Evolutionary conservation across 345 rosid species (phyloP).

Genomic region (Melaleuca alternifolia): DNA sequence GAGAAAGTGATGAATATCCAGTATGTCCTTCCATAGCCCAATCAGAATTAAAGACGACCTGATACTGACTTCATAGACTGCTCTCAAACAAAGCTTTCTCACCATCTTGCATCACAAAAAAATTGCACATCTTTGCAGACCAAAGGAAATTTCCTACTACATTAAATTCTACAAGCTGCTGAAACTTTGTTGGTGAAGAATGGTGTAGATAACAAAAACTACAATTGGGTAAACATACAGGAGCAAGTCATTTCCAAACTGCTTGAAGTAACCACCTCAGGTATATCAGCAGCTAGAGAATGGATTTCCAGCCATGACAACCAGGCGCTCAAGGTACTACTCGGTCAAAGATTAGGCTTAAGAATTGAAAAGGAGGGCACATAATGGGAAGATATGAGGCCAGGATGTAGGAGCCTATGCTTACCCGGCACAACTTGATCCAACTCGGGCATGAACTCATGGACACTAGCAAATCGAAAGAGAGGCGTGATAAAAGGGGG

Average conservation of each 20-base stretch:
- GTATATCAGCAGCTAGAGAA: constrained; percentile 41
- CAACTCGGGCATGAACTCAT: background rate
- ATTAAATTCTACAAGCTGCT: constrained; percentile 1
- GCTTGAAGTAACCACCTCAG: constrained; percentile 63
- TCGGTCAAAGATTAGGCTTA: constrained; percentile 9
- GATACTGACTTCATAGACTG: background rate
- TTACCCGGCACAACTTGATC: background rate
- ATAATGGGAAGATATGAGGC: background rate
- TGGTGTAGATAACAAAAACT: background rate
- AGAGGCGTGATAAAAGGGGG: background rate
- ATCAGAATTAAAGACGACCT: background rate
- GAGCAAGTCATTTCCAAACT: constrained; percentile 11
- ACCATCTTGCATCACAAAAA: background rate
- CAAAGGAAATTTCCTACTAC: constrained; percentile 7
- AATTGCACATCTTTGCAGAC: constrained; percentile 10
- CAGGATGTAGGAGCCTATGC: background rate
- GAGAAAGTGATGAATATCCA: background rate
- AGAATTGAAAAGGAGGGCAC: background rate
- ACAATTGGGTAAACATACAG: background rate
- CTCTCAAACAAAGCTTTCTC: background rate
- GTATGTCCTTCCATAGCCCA: background rate
- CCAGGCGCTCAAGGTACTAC: constrained; percentile 55
- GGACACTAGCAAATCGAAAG: background rate
- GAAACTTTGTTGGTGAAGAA: background rate
- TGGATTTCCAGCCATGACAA: constrained; percentile 26